Percentiles rank a stretch among this genome's conserved stretches.
Evolutionary conservation across 805 yeast species (phyloP).

Genomic region (Yamadazyma takamatsuzukensis): DNA sequence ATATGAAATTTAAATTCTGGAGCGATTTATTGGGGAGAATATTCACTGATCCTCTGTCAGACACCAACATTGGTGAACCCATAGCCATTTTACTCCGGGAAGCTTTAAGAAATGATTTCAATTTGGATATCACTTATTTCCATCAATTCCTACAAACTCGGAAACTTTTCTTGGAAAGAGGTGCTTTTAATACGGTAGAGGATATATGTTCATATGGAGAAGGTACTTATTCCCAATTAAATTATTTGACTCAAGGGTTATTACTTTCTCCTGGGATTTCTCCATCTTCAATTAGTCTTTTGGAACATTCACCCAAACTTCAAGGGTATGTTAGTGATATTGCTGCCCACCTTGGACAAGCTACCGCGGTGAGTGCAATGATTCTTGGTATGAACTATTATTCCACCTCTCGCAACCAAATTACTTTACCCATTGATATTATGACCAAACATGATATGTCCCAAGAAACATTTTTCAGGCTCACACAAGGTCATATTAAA

Average conservation of each 20-base stretch:
- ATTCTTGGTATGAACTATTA: slow-evolving; percentile 59
- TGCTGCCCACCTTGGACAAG: slow-evolving; percentile 81
- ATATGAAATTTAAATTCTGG: slow-evolving; percentile 73
- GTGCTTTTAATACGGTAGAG: slow-evolving; percentile 46
- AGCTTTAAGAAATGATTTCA: slow-evolving; percentile 45
- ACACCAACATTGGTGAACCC: slow-evolving; percentile 55
- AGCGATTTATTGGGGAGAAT: slow-evolving; percentile 52
- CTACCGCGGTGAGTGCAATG: slow-evolving; percentile 64
- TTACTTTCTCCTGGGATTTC: slow-evolving; percentile 54
- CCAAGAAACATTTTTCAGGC: slow-evolving; percentile 59
- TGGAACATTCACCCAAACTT: slow-evolving; percentile 44
- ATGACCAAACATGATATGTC: slow-evolving; percentile 52
- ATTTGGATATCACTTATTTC: slow-evolving; percentile 52
- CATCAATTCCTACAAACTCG: slow-evolving; percentile 59
- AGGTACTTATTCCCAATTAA: slow-evolving; percentile 71
- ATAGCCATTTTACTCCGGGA: slow-evolving; percentile 56
- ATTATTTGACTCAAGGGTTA: slow-evolving; percentile 60
- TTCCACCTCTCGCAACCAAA: slow-evolving; percentile 45
- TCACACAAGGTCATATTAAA: slow-evolving; percentile 40
- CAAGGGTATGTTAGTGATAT: slow-evolving; percentile 51
- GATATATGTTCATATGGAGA: slow-evolving; percentile 75
- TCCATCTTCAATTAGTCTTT: slow-evolving; percentile 49
- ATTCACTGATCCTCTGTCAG: slow-evolving; percentile 30
- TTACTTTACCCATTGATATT: slow-evolving; percentile 61
- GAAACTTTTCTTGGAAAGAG: slow-evolving; percentile 47